These are phyloP conservation scores for Echinochloa phyllopogon DNA, from an alignment of 176 grass and related monocot genomes.

Conservation along the genomic window DNA sequence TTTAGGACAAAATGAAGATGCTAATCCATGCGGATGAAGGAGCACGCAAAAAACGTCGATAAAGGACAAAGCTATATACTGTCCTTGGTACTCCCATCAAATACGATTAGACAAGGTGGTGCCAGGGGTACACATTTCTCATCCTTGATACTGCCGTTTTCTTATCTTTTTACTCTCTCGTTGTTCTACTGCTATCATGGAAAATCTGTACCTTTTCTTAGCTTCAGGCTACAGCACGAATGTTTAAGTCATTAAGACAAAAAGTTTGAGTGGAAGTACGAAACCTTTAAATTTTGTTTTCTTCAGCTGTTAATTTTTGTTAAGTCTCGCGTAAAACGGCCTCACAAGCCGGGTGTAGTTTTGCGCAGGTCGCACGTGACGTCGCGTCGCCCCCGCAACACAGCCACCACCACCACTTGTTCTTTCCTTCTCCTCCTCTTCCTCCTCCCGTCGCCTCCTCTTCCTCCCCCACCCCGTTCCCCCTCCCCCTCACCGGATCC, in stretches of 20 bases:
- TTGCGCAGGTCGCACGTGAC: conserved; percentile 41
- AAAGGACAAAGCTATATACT: too few relatives aligned
- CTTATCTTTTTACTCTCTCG: too few relatives aligned
- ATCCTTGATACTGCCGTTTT: too few relatives aligned
- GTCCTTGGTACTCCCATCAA: too few relatives aligned
- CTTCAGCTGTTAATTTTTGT: neutral
- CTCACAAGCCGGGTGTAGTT: neutral
- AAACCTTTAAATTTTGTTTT: neutral
- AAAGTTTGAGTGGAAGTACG: neutral
- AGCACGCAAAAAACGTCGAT: too few relatives aligned
- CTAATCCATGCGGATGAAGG: too few relatives aligned
- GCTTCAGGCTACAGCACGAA: too few relatives aligned
- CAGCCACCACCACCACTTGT: conserved; percentile 51
- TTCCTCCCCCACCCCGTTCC: neutral
- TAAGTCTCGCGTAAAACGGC: neutral
- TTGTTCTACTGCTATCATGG: too few relatives aligned
- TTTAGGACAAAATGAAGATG: too few relatives aligned
- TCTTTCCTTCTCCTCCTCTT: conserved; percentile 31
- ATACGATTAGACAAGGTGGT: neutral
- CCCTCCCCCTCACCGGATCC: conserved; percentile 24
- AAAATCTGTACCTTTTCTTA: too few relatives aligned
- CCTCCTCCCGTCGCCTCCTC: neutral
- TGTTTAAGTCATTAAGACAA: neutral
- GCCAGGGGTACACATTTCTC: neutral
- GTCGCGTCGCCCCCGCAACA: neutral